phyloP scores from a whole-genome alignment of 2,329 filamentous ascomycete genomes.

The Fusarium veterinarium region DNA sequence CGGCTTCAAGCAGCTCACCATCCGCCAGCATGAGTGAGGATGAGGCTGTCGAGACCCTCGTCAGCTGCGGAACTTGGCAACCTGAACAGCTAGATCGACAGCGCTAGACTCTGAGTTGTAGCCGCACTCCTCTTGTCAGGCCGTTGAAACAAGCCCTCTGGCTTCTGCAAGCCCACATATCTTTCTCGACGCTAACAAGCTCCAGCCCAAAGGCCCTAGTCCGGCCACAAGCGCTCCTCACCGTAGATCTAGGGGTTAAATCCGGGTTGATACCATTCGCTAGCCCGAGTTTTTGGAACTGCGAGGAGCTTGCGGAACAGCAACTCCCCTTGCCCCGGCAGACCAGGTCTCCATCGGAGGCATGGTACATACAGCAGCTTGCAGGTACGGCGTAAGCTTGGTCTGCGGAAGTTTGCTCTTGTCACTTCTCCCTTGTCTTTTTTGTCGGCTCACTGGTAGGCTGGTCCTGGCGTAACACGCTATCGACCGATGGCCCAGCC shows the following conservation, averaged over 20 bases:
- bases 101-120: constrained; percentile 29
- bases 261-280: constrained; percentile 34
- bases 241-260: constrained; percentile 41
- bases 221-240: constrained; percentile 36
- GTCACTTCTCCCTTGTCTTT: constrained; percentile 28
- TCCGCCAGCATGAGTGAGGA: neutral
- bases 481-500: constrained; percentile 25
- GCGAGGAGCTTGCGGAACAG: constrained; percentile 30
- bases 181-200: constrained; percentile 16
- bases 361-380: neutral
- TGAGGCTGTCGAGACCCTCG: neutral
- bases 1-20: neutral
- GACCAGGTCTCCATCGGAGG: constrained; percentile 27
- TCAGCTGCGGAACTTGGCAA: neutral
- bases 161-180: constrained; percentile 19
- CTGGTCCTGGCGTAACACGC: constrained; percentile 14
- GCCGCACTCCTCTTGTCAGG: constrained; percentile 29
- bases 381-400: constrained; percentile 17
- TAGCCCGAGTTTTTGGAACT: constrained; percentile 41
- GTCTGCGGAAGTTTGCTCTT: constrained; percentile 22
- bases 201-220: constrained; percentile 32
- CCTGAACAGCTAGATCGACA: constrained; percentile 13
- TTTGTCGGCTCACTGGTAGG: constrained; percentile 8
- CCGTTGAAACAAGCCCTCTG: constrained; percentile 38
- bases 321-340: constrained; percentile 36